Evolutionary conservation across 768 basidiomycete genomes (phyloP).

Genomic region (Lactifluus pinguis): DNA sequence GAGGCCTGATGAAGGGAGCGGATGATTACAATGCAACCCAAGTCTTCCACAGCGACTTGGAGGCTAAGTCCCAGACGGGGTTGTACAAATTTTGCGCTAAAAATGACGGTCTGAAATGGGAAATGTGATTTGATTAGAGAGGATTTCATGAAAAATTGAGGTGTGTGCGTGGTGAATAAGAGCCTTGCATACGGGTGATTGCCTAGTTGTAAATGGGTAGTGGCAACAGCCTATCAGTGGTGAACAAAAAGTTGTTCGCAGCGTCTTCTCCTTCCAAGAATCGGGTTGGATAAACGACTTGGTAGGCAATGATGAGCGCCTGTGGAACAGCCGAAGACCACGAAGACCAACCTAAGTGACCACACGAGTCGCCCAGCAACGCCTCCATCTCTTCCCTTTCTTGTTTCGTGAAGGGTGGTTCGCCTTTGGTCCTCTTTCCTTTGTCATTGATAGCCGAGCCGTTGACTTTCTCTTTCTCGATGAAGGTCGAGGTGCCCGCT

Average conservation of each 20-base stretch:
- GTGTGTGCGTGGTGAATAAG: no score
- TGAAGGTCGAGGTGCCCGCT: constrained; percentile 5
- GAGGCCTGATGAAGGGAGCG: no score
- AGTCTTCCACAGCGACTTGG: no score
- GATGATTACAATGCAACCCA: no score
- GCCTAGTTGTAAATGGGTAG: constrained; percentile 60
- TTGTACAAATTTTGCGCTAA: not conserved
- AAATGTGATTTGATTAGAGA: not conserved
- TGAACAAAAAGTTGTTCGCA: constrained; percentile 89
- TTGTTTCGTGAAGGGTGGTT: constrained; percentile 67
- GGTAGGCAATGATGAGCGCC: not conserved
- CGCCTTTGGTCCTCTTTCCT: constrained; percentile 34
- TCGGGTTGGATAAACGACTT: constrained; percentile 81
- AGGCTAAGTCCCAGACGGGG: no score
- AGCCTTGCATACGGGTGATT: not conserved
- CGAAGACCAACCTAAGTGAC: constrained; percentile 66
- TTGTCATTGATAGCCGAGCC: constrained; percentile 27
- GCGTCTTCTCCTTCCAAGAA: constrained; percentile 93
- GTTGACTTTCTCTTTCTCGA: constrained; percentile 21
- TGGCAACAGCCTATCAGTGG: constrained; percentile 71
- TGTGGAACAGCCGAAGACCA: not conserved
- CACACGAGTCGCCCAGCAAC: constrained; percentile 63
- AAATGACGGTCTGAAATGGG: not conserved
- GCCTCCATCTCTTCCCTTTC: constrained; percentile 89
- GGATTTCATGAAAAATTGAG: no score